Evolutionary conservation across 306 rosid species (phyloP), one percentile per base, ranked within the genome.

Genomic region (Begonia fuchsioides): DNA sequence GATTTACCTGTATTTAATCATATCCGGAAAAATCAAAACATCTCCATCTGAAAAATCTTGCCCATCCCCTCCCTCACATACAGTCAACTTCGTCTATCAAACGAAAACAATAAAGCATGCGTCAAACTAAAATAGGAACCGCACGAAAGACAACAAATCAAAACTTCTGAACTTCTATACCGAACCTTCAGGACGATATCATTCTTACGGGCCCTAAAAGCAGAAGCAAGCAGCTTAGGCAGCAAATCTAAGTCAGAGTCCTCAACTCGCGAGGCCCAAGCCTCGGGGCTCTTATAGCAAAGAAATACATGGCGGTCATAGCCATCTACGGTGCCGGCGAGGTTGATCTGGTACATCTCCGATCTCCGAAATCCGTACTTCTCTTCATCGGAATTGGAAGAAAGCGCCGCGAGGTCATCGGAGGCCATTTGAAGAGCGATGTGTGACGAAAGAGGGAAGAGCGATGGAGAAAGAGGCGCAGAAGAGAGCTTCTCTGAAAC

Each of bases 241-340:
- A 84, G 80, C 11, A 80, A 80, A 78, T 88, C 95, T 20, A 70
- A 63, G 9, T 83, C 78, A 17, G 86, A 72, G 51, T 68, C 76
- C 61, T 84, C 97, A 8, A 90, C 72, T 18, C 76, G 81, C 1
- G 90, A 53, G 0, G 84, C 77, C 97, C 97, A 90, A 35, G 44
- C 49, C 59, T 35, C 70, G 50, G 72, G 83, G 53, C 64, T 74
- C 86, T 75, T 77, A 70, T 84, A 81, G 61, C 97, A 84, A 44
- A 81, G 82, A 63, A 90, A 90, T 0, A 90, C 79, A 54, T 90
- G 97, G 59, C 95, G 95, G 32, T 73, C 86, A 77, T 90, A 84
- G 10, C 81, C 54, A 12, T 60, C 72, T 11, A 84, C 79, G 44
- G 93, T 81, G 12, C 95, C 95, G 7, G 80, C 73, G 17, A 81